Base-by-base conservation (phyloP, 2,329 filamentous ascomycete species). In the Pseudopithomyces maydicus region DNA sequence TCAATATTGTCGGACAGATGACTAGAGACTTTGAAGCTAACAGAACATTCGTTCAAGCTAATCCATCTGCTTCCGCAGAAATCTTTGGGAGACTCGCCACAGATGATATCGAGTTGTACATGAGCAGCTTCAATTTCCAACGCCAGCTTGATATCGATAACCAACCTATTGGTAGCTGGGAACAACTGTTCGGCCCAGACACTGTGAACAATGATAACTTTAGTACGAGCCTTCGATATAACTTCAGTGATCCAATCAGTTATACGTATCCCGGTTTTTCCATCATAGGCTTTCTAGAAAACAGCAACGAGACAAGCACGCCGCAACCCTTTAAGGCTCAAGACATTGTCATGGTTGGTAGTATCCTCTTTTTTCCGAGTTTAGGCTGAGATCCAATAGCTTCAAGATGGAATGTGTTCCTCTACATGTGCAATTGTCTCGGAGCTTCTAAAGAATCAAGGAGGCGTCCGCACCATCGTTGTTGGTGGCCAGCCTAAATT, bases 361-460 rank as follows among this genome's bases (percentile, higher is more conserved):
- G 23, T 17, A 12, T 14, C 15, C 36, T 5, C 29, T 20, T 22
- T n/a, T 15, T 14, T 6, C 11, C 10, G 6, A n/a, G 4, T 10
- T 10, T 19, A 14, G 15, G 39, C 56, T 63, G 49, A 63, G 35
- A 2, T 15, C 6, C 17, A 0, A 38, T 17, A 69, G 59, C 61
- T 80, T 2, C 70, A 74, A 59, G 79, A 81, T 52, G 79, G 79
- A 54, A 78, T 78, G 72, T 81, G 79, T 63, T 77, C 77, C 1
- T 77, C 73, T 0, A 80, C 79, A n/a, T 81, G 79, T 66, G 76
- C 78, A 39, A 77, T 81, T 56, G 79, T 77, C 57, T 67, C 71
- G n/a, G 79, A 81, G 56, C 66, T 81, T 3, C 77, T 81, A 66
- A 76, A 77, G 19, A 77, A 78, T 47, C 78, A 80, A 67, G 79